These are phyloP conservation scores for Suillus luteus DNA, from an alignment of 768 basidiomycete species.

Conservation along the genomic window DNA sequence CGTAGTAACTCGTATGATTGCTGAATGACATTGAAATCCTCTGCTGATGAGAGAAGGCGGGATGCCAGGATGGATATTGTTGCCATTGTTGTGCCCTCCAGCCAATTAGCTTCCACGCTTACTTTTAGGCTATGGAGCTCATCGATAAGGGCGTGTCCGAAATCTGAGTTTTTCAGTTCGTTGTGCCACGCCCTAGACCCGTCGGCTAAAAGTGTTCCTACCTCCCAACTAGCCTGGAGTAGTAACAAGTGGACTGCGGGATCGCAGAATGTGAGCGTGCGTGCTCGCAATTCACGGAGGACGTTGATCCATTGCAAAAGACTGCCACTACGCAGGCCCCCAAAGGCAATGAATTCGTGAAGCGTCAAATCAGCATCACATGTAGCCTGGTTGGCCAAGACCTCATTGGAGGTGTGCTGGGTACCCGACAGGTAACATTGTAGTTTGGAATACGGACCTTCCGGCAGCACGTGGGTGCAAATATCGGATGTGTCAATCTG, in stretches of 20 bases:
- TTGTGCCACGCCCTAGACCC: constrained; percentile 38
- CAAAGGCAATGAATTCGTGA: constrained; percentile 46
- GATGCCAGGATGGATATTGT: constrained; percentile 31
- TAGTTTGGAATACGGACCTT: constrained; percentile 36
- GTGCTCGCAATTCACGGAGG: constrained; percentile 38
- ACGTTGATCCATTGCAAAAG: constrained; percentile 51
- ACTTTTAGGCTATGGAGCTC: constrained; percentile 35
- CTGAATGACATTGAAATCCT: constrained; percentile 17
- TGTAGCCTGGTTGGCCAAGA: constrained; percentile 43
- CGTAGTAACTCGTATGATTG: constrained; percentile 30
- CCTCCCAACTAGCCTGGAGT: constrained; percentile 43
- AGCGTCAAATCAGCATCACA: constrained; percentile 40
- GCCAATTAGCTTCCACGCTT: constrained; percentile 41
- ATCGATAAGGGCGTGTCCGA: constrained; percentile 35
- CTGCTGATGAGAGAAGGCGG: constrained; percentile 36
- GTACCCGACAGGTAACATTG: constrained; percentile 39
- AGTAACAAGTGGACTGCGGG: constrained; percentile 43
- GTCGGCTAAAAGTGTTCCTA: constrained; percentile 28
- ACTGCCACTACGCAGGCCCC: constrained; percentile 42
- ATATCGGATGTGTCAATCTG: constrained; percentile 13
- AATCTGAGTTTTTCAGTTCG: constrained; percentile 33
- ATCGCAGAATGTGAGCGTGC: constrained; percentile 35
- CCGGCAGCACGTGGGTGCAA: constrained; percentile 36
- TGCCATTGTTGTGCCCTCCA: constrained; percentile 28
- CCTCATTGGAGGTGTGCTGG: constrained; percentile 41